Evolutionary conservation across 768 basidiomycete genomes (phyloP).

Genomic region (Hericium rajendrae): DNA sequence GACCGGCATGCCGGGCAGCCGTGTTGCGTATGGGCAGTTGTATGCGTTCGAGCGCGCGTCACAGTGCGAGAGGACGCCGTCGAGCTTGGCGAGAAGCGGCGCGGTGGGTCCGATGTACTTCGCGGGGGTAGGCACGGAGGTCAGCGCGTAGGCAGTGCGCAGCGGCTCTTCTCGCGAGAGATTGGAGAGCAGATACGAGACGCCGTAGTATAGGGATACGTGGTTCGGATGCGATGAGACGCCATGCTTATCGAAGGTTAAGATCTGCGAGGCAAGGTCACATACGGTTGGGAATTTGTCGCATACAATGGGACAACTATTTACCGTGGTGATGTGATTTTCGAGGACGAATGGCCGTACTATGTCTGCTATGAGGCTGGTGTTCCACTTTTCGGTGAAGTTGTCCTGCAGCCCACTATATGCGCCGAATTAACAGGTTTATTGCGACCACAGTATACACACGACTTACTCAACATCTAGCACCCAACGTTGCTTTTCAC

Average conservation of each 20-base stretch:
- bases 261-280: slow-evolving; percentile 39
- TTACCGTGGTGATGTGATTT: slow-evolving; percentile 55
- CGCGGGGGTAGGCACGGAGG: slow-evolving; percentile 40
- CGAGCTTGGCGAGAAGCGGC: slow-evolving; percentile 39
- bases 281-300: too few species aligned
- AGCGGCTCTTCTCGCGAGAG: slow-evolving; percentile 6
- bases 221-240: slow-evolving; percentile 88
- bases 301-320: slow-evolving; percentile 8
- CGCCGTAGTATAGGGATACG: slow-evolving; percentile 53
- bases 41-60: background rate
- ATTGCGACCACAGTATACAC: slow-evolving; percentile 8
- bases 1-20: slow-evolving; percentile 22
- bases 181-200: slow-evolving; percentile 30
- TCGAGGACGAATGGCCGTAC: slow-evolving; percentile 48
- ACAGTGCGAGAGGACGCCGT: slow-evolving; percentile 18
- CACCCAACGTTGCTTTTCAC: slow-evolving; percentile 40
- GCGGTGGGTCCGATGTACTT: slow-evolving; percentile 61
- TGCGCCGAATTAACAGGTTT: background rate
- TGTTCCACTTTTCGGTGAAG: slow-evolving; percentile 57
- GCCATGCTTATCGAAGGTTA: slow-evolving; percentile 75
- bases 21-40: background rate
- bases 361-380: slow-evolving; percentile 45
- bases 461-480: slow-evolving; percentile 55
- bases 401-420: slow-evolving; percentile 64
- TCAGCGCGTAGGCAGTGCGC: slow-evolving; percentile 43